Conservation (phyloP, 2,329 filamentous ascomycete species). For the Pseudogymnoascus verrucosus region DNA sequence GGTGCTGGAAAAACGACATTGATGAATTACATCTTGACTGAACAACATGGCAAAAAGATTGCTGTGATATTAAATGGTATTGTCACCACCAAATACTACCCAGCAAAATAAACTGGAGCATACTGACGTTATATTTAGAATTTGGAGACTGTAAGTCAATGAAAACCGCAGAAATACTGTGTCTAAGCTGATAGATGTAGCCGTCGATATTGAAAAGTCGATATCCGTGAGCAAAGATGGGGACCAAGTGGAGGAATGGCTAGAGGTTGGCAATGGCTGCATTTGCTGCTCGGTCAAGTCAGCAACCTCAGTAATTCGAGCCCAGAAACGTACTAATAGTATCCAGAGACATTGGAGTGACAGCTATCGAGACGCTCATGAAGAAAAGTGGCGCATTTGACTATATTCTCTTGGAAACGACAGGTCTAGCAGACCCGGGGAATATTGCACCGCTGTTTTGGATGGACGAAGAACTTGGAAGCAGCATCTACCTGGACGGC, state of each 20-base stretch:
- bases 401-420: slow-evolving; percentile 95
- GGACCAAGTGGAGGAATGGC: slow-evolving; percentile 83
- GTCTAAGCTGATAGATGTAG: slow-evolving; percentile 27
- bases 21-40: slow-evolving; percentile 90
- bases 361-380: slow-evolving; percentile 93
- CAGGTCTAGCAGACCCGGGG: slow-evolving; percentile 87
- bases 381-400: slow-evolving; percentile 89
- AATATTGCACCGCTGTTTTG: slow-evolving; percentile 95
- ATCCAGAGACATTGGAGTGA: slow-evolving; percentile 76
- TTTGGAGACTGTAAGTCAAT: slow-evolving; percentile 65
- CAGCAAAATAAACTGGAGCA: neutral
- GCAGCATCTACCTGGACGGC: slow-evolving; percentile 91
- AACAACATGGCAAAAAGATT: slow-evolving; percentile 94
- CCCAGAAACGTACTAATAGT: slow-evolving; percentile 11
- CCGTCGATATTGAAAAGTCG: slow-evolving; percentile 91
- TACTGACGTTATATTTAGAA: slow-evolving; percentile 39
- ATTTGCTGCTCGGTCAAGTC: slow-evolving; percentile 97
- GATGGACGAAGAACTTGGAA: slow-evolving; percentile 92
- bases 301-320: slow-evolving; percentile 13
- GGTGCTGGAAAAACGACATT: slow-evolving; percentile 94
- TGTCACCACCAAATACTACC: slow-evolving; percentile 17
- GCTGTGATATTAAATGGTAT: slow-evolving; percentile 90
- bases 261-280: slow-evolving; percentile 92
- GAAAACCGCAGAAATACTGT: neutral
- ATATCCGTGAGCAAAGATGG: slow-evolving; percentile 81